A percentile compares a stretch with the other conserved stretches of the same genome.
phyloP scores from a whole-genome alignment of 225 moss, liverwort and hornwort genomes.

The Sphagnum tenellum region DNA sequence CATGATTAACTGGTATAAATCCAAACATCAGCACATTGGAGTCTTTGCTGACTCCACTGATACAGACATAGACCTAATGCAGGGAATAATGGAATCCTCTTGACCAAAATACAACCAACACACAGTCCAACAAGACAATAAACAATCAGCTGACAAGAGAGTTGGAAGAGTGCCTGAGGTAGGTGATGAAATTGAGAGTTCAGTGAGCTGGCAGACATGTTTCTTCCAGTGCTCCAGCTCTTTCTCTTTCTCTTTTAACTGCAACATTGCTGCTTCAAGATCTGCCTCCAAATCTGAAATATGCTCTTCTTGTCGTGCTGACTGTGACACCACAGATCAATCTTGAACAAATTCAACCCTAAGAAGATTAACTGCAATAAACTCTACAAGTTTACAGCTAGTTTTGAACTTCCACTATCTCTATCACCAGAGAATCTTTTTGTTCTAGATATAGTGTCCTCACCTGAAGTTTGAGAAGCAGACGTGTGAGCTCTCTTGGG shows the following conservation, averaged over 20 bases:
- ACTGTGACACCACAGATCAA: not conserved
- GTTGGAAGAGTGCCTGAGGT: constrained; percentile 4
- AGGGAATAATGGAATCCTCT: too few species aligned
- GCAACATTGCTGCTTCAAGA: constrained; percentile 2
- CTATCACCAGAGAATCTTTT: too few species aligned
- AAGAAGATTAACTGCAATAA: too few species aligned
- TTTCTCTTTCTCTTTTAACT: constrained; percentile 8
- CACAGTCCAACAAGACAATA: not conserved
- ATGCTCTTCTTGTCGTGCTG: constrained; percentile 9
- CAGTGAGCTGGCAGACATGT: constrained; percentile 3
- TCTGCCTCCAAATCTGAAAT: constrained; percentile 10
- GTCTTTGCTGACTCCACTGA: too few species aligned
- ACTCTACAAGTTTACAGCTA: too few species aligned
- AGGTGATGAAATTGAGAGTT: constrained; percentile 1
- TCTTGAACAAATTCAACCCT: too few species aligned
- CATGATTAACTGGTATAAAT: not conserved
- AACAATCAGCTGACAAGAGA: not conserved
- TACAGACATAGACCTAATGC: too few species aligned
- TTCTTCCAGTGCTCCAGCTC: constrained; percentile 13
- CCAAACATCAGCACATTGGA: too few species aligned
- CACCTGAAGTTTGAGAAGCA: constrained; percentile 47
- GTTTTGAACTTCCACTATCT: too few species aligned
- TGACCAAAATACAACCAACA: not conserved
- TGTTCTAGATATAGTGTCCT: not conserved
- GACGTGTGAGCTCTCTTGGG: constrained; percentile 39